phyloP scores from a whole-genome alignment of 352 stramenopile species.

The Peronospora destructor region DNA sequence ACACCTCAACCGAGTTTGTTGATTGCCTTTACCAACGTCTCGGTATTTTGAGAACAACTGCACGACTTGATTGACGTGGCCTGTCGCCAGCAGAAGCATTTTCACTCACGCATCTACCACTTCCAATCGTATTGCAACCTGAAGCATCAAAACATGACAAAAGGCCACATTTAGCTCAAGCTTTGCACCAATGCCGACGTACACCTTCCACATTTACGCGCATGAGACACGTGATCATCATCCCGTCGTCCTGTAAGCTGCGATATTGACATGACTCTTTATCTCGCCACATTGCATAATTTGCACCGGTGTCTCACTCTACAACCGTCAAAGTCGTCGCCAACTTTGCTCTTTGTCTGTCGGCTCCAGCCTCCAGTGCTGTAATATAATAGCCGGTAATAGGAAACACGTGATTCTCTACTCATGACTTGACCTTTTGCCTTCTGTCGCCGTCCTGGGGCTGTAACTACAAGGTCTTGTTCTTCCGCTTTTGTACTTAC shows the following conservation, averaged over 20 bases:
- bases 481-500: constrained; percentile 30
- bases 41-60: constrained; percentile 7
- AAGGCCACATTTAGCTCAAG: too few species aligned
- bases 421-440: constrained; percentile 12
- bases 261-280: constrained; percentile 1
- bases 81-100: neutral
- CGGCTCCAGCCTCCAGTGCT: constrained; percentile 27
- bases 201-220: too few species aligned
- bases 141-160: neutral
- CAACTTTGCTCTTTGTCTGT: constrained; percentile 1
- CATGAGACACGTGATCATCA: neutral
- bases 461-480: constrained; percentile 53
- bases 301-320: constrained; percentile 7
- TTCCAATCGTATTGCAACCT: constrained; percentile 9
- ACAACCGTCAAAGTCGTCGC: constrained; percentile 6
- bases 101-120: neutral
- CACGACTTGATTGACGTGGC: neutral
- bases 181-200: too few species aligned
- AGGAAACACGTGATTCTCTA: constrained; percentile 46
- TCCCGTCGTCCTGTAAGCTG: neutral
- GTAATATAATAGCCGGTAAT: constrained; percentile 23
- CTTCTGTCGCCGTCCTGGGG: constrained; percentile 23
- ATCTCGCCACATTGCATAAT: neutral
- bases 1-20: constrained; percentile 28
- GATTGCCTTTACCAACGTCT: constrained; percentile 10